These are phyloP conservation scores for Pseudogymnoascus sp. DNA, from an alignment of 2,329 filamentous ascomycete genomes.

Conservation along the genomic window DNA sequence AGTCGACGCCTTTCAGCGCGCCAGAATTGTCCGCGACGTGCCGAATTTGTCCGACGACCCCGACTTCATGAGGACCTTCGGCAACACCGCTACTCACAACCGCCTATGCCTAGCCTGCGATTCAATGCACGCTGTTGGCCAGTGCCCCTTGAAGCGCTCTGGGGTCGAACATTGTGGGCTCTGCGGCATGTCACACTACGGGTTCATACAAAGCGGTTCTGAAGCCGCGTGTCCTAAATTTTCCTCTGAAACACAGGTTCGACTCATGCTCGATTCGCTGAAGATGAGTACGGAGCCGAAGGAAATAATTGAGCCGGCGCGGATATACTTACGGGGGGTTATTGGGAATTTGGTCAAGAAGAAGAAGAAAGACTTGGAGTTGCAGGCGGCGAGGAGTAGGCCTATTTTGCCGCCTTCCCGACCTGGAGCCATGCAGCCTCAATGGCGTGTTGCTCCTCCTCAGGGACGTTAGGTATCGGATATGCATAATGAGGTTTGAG, in stretches of 20 bases:
- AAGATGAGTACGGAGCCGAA: conserved; percentile 50
- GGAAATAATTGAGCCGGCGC: conserved; percentile 39
- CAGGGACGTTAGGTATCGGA: neutral
- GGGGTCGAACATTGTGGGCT: conserved; percentile 57
- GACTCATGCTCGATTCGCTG: conserved; percentile 56
- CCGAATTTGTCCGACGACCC: neutral
- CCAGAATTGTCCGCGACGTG: neutral
- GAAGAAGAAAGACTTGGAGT: conserved; percentile 9
- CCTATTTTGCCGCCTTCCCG: neutral
- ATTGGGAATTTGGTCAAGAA: conserved; percentile 10
- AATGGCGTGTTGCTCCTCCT: neutral
- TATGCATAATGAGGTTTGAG: neutral
- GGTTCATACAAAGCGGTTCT: conserved; percentile 37
- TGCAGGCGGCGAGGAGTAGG: neutral
- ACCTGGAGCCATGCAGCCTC: neutral
- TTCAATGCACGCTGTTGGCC: conserved; percentile 47
- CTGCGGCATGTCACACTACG: conserved; percentile 57
- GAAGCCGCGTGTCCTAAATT: conserved; percentile 49
- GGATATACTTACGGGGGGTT: conserved; percentile 11
- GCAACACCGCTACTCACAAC: neutral
- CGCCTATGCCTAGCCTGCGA: conserved; percentile 47
- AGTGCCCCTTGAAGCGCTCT: conserved; percentile 53
- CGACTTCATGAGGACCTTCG: neutral
- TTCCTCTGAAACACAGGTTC: conserved; percentile 54
- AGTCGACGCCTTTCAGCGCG: conserved; percentile 2